A percentile compares a stretch with the other conserved stretches of the same genome.
These are phyloP conservation scores for Alternaria ventricosa DNA, from an alignment of 2,329 filamentous ascomycete genomes.

Conservation along the genomic window DNA sequence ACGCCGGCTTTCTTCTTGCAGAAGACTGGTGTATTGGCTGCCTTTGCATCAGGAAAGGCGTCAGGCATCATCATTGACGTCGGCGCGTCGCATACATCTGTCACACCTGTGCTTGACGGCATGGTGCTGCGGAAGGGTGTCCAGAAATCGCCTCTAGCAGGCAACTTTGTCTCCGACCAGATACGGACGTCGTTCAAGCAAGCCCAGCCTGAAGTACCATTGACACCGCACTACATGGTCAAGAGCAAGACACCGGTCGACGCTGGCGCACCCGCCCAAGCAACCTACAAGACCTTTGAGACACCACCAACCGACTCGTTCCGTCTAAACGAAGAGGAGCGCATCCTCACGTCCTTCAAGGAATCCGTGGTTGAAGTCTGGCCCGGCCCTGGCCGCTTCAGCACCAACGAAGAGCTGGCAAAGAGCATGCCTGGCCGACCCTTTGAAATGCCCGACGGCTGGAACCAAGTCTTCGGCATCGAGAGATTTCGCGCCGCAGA, in stretches of 20 bases:
- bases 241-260: constrained; percentile 89
- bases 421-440: constrained; percentile 78
- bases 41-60: constrained; percentile 92
- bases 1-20: constrained; percentile 94
- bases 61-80: constrained; percentile 92
- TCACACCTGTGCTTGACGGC: constrained; percentile 92
- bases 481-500: constrained; percentile 88
- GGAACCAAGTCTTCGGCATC: constrained; percentile 91
- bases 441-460: constrained; percentile 97
- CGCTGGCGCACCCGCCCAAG: constrained; percentile 79
- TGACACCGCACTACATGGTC: constrained; percentile 87
- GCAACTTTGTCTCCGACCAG: constrained; percentile 89
- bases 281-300: constrained; percentile 73
- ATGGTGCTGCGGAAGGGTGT: constrained; percentile 89
- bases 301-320: constrained; percentile 71
- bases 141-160: constrained; percentile 82
- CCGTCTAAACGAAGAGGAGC: constrained; percentile 85
- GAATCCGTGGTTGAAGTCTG: constrained; percentile 96
- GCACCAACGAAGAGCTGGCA: constrained; percentile 75
- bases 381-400: constrained; percentile 76
- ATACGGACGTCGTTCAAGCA: constrained; percentile 79
- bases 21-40: constrained; percentile 84
- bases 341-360: constrained; percentile 94
- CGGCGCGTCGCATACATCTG: constrained; percentile 84
- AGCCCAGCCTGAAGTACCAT: constrained; percentile 70